Base-by-base conservation (phyloP, 345 rosid species). In the Passiflora organensis region DNA sequence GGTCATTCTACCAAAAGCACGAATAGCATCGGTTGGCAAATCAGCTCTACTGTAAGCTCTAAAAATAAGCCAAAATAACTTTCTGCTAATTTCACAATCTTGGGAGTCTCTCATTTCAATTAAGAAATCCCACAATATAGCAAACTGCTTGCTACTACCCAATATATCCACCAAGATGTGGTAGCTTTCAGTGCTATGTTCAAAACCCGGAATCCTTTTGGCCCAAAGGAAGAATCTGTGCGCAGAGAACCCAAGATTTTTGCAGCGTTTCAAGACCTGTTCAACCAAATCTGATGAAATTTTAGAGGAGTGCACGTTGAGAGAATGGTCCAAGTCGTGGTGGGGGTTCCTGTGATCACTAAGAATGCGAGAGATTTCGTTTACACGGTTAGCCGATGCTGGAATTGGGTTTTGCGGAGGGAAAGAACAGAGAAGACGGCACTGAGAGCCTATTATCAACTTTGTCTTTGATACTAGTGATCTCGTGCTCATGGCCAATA, bases 221-320 rank as follows among this genome's bases (percentile, higher is more conserved):
- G 97, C 87, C 97, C 95, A 91, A 0, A 91, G 81, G 45, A 91
- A 91, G 82, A 91, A 85, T 28, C 95, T 76, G 60, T 91, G 97
- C 22, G 97, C 82, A 2, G 96, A 46, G 62, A 85, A 85, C 0
- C 89, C 91, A 20, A 87, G 86, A 53, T 85, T 79, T 63, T 79
- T 85, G 75, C 91, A 87, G 57, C 91, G 85, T 34, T 91, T 87
- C 58, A 91, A 64, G 32, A 87, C 91, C 51, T 91, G 86, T 53
- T 87, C 95, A 18, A 85, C 87, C 5, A 83, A 60, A 66, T 75
- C 67, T 6, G 86, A 18, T 24, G 96, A 83, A 0, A 91, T 41
- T 16, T 39, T 72, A 0, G 87, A 56, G 43, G 87, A 72, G 78
- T 71, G 82, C 13, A 65, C 0, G 32, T 17, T 34, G 6, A 83